Base-by-base conservation (phyloP, 1,284 basidiomycete genomes). In the Microbotryum lychnidis-dioicae region DNA sequence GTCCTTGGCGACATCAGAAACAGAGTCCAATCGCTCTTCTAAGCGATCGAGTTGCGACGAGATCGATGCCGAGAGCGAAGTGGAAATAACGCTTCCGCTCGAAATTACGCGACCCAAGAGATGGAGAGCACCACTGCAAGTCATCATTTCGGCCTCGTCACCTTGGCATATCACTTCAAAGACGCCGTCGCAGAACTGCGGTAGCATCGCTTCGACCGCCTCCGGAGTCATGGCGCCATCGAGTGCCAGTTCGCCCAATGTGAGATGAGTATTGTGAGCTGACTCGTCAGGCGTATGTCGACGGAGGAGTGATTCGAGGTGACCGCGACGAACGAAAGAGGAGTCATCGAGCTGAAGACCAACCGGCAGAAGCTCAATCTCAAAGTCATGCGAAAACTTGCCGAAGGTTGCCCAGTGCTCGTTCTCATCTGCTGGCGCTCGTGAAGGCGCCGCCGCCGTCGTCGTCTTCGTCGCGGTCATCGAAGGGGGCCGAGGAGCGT, bases 271-370 rank as follows among this genome's bases (percentile, higher is more conserved):
- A 42, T 10, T 12, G 10, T 10, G 37, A 42, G 14, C 12, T 10
- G 37, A 10, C 37, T 14, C 18, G 25, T 0, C 10, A 68, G 62
- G 16, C 72, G 73, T 21, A 76, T 72, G 33, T 77, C 48, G 56
- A 79, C 65, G 6, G 75, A 71, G 52, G 82, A 61, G 16, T 16
- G 37, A 42, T 14, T 42, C 37, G 8, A 89, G 79, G 71, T 79
- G 77, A 2, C 85, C 84, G 61, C 77, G 80, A 25, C 79, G 79
- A 29, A 84, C 77, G 66, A 82, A 85, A 3, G 82, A 81, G 20
- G 74, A 72, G 2, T 71, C 50, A 2, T 74, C 73, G 68, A 87
- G 83, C 47, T 77, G 76, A 50, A 81, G 72, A 2, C 83, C 83
- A 2, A 80, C 75, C 23, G 77, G 77, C 20, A 85, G 72, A n/a